Conservation (phyloP, 176 grass and related monocot genomes). For the Panicum miliaceum region DNA sequence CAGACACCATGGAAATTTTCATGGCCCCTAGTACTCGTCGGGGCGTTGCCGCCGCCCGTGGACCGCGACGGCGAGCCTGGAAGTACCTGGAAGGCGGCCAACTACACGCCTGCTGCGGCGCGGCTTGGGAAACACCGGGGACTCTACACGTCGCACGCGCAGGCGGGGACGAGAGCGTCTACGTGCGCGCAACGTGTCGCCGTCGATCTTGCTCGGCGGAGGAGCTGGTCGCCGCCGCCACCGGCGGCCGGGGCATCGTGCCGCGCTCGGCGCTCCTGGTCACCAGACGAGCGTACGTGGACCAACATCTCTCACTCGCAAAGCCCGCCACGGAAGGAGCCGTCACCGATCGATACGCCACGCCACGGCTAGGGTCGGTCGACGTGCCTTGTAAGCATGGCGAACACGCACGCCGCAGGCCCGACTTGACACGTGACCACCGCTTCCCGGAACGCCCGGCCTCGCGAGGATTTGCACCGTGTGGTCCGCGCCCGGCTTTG, state of each 20-base stretch:
- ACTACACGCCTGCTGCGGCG: neutral
- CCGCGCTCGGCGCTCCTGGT: neutral
- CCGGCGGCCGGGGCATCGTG: neutral
- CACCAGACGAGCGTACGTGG: conserved; percentile 27
- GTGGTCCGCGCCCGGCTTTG: neutral
- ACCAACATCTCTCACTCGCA: conserved; percentile 24
- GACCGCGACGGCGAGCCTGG: neutral
- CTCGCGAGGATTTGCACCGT: neutral
- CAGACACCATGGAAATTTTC: neutral
- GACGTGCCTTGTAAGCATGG: conserved; percentile 9
- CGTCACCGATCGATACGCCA: neutral
- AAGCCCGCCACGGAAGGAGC: neutral
- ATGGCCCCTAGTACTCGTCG: neutral
- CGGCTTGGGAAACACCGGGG: too few species aligned
- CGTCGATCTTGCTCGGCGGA: neutral
- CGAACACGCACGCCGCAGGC: neutral
- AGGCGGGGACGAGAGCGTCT: neutral
- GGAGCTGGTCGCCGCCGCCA: neutral
- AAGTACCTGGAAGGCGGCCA: neutral
- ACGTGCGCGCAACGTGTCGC: neutral
- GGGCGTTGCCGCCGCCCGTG: neutral
- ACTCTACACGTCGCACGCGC: neutral
- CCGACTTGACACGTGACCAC: neutral
- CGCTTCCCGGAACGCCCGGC: neutral
- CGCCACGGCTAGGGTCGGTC: neutral